Evolutionary conservation across 2,329 filamentous ascomycete genomes (phyloP).

Genomic region (Thelonectria olida): DNA sequence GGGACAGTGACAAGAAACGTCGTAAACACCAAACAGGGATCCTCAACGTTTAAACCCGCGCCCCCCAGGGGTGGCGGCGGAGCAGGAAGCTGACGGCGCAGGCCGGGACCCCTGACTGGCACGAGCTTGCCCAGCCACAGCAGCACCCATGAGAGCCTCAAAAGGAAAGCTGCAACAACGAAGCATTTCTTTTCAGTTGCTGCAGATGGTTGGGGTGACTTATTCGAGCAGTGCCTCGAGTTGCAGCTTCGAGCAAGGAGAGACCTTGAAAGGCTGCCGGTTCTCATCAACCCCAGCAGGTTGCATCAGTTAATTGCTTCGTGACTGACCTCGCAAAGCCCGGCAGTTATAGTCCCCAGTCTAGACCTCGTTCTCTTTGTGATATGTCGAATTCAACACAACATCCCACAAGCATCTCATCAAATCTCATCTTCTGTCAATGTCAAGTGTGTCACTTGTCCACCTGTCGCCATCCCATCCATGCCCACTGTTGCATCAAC

Average conservation of each 20-base stretch:
- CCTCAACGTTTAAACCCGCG: neutral
- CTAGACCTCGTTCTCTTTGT: slow-evolving; percentile 11
- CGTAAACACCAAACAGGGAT: neutral
- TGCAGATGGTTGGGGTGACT: neutral
- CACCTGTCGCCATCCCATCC: neutral
- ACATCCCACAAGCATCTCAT: slow-evolving; percentile 22
- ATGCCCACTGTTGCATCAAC: slow-evolving; percentile 9
- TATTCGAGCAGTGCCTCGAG: neutral
- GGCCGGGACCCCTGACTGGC: slow-evolving; percentile 18
- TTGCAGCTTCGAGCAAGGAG: slow-evolving; percentile 1
- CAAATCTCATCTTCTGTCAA: slow-evolving; percentile 18
- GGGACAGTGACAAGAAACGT: neutral
- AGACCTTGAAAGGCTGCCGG: neutral
- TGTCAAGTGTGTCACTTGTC: no score
- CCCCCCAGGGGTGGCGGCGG: slow-evolving; percentile 10
- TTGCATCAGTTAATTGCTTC: neutral
- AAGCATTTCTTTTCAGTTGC: neutral
- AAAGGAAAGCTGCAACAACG: neutral
- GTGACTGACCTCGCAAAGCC: no score
- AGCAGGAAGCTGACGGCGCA: slow-evolving; percentile 7
- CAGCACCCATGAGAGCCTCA: slow-evolving; percentile 13
- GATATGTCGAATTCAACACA: slow-evolving; percentile 16
- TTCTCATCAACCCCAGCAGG: neutral
- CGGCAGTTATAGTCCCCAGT: neutral
- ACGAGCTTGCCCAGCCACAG: slow-evolving; percentile 15